Evolutionary conservation across 495 filamentous ascomycete genomes (phyloP), one percentile per base, ranked within the genome.

Genomic region (Talaromyces nanjingensis): DNA sequence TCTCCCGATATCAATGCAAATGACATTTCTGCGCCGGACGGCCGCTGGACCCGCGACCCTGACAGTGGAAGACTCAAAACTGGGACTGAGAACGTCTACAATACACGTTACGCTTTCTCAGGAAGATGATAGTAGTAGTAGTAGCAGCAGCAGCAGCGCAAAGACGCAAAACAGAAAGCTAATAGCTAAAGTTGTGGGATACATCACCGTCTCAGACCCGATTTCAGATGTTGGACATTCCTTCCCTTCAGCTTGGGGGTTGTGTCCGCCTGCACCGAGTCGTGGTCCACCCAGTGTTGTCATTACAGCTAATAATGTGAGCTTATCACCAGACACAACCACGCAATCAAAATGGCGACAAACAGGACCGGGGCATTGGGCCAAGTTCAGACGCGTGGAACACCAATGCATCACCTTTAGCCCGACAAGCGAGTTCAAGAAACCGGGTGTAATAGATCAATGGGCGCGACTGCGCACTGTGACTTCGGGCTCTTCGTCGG

Each of bases 1-100:
- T 71, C 90, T 65, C 69, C 88, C 66, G 69, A 81, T 81, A 47
- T 73, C 76, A 20, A 69, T 90, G n/a, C 89, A 92, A 66, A 84
- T 91, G 49, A 80, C 86, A 42, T 96, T 90, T 76, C 82, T 92
- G 25, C 84, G 84, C 6, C 85, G 89, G 63, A 91, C 89, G 9
- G 71, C 84, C 33, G 75, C 73, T 3, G 91, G 90, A 5, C 81
- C 84, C 0, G 88, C 86, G 6, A 70, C 74, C 1, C 80, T 96
- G 66, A 77, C 79, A 16, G 81, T 96, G 52, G 79, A 87, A 59
- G 88, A 93, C 64, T 73, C 85, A 39, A 96, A 96, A 70, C 77
- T 90, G 12, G 90, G 91, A 45, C 75, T 84, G 1, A 83, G 87
- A 58, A 83, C 88, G 7, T 88, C 88, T 34, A 84, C 86, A 5